phyloP scores from a whole-genome alignment of 148 eudicot species.

The Mesembryanthemum crystallinum region DNA sequence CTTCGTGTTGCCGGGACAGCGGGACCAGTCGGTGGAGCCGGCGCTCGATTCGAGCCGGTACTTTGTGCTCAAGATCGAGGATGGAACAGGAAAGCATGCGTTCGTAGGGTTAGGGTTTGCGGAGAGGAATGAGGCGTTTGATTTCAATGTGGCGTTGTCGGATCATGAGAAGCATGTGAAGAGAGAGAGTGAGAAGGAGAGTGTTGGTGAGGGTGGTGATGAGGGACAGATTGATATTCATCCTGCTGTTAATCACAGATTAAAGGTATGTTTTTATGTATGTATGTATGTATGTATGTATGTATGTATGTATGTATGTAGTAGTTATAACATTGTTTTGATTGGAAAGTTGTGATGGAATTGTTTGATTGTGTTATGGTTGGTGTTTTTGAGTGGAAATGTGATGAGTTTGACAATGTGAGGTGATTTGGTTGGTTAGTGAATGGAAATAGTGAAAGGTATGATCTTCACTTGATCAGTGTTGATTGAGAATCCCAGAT shows the following conservation, averaged over 20 bases:
- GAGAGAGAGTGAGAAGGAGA: conserved; percentile 66
- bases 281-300: too few species aligned
- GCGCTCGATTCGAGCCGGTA: conserved; percentile 88
- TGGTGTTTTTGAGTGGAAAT: not conserved
- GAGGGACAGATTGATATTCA: conserved; percentile 74
- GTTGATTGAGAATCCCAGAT: not conserved
- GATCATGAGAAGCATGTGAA: conserved; percentile 90
- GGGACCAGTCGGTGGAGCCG: conserved; percentile 74
- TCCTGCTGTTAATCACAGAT: conserved; percentile 90
- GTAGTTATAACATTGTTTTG: too few species aligned
- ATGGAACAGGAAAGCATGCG: conserved; percentile 90
- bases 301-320: too few species aligned
- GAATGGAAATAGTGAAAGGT: not conserved
- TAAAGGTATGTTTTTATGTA: conserved; percentile 54
- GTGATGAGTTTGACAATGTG: not conserved
- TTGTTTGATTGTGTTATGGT: not conserved
- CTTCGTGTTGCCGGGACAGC: conserved; percentile 62
- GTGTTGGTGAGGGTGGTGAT: conserved; percentile 23
- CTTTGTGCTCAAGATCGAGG: conserved; percentile 88
- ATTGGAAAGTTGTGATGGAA: not conserved
- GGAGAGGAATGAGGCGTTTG: conserved; percentile 94
- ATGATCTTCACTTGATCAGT: too few species aligned
- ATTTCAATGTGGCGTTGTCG: conserved; percentile 92
- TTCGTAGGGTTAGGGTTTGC: conserved; percentile 83
- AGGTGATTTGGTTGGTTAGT: not conserved